Evolutionary conservation across 2,329 filamentous ascomycete genomes (phyloP), one percentile per base, ranked within the genome.

Genomic region (Exophiala xenobiotica): DNA sequence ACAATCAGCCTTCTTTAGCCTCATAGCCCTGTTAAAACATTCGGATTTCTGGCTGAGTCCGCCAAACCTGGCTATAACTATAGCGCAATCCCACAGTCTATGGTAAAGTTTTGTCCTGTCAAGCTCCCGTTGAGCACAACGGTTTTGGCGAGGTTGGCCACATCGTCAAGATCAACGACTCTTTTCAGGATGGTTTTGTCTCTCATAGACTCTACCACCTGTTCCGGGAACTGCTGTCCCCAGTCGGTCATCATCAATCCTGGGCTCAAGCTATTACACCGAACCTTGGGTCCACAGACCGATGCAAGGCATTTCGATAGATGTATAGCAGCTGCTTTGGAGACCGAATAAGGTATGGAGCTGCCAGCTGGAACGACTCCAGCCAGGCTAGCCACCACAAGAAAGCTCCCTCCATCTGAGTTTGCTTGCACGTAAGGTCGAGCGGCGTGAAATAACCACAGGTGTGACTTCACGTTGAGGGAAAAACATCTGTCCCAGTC

Each of bases 281-380:
- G 71, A 18, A 86, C 72, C 66, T 84, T 85, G 1, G 75, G 71
- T 1, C 83, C 83, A 58, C 85, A 78, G 11, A 80, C 81, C 47
- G 77, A 71, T 2, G 84, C 84, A 35, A 87, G 68, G 52, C 81
- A 80, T 63, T 83, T 84, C 71, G 83, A 82, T 39, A 87, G 68
- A 67, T 87, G 85, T 46, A 87, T 65, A 70, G 85, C 81, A 8
- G 88, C 88, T 0, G 88, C 80, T 66, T 93, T 93, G 29, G 86
- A 87, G 14, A 91, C 85, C 0, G 83, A 76, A 63, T 93, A 93
- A 3, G 88, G 81, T 58, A 86, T 64, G 2, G 78, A 78, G 56
- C 81, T 86, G 1, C 85, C 85, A 53, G 76, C 80, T 0, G 80
- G 77, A 61, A 77, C 81, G 1, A 87, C 78, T 1, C 83, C 85